A percentile compares a stretch with the other conserved stretches of the same genome.
These are phyloP conservation scores for Dispira parvispora DNA, from an alignment of 192 early-diverging fungal genomes.

Conservation along the genomic window DNA sequence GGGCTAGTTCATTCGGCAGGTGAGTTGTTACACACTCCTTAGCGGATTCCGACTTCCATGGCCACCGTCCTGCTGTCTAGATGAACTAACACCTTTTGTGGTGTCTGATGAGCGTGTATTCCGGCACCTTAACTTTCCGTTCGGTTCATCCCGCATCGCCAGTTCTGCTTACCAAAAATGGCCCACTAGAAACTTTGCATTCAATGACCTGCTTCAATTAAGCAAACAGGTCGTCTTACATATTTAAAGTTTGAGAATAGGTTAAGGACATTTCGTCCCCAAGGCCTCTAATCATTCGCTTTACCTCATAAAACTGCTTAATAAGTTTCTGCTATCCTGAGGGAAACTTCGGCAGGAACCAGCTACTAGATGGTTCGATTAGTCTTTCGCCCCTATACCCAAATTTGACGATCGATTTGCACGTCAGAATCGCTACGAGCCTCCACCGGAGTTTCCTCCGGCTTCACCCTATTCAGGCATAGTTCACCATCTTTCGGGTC, in stretches of 20 bases:
- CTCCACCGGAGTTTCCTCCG: conserved; percentile 67
- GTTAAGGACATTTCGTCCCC: conserved; percentile 54
- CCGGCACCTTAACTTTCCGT: conserved; percentile 56
- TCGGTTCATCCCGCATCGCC: conserved; percentile 77
- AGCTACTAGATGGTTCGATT: conserved; percentile 75
- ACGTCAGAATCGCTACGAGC: conserved; percentile 57
- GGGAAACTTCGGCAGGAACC: conserved; percentile 73
- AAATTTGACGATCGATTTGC: conserved; percentile 66
- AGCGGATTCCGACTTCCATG: conserved; percentile 72
- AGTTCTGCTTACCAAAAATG: conserved; percentile 85
- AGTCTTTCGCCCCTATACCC: conserved; percentile 71
- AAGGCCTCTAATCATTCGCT: conserved; percentile 74
- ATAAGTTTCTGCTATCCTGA: conserved; percentile 63
- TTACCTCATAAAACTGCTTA: conserved; percentile 60
- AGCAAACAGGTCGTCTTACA: conserved; percentile 68
- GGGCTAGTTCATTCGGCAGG: conserved; percentile 45
- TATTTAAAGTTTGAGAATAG: conserved; percentile 76
- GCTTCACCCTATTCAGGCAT: conserved; percentile 68
- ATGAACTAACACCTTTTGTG: conserved; percentile 71
- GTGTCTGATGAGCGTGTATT: conserved; percentile 56
- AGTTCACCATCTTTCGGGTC: conserved; percentile 74
- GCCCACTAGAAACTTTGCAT: conserved; percentile 72
- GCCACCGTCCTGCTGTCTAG: conserved; percentile 69
- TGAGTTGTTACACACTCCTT: conserved; percentile 49
- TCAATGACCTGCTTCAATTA: conserved; percentile 47